Evolutionary conservation across 192 early-diverging fungal genomes (phyloP).

Genomic region (Backusella sp.): DNA sequence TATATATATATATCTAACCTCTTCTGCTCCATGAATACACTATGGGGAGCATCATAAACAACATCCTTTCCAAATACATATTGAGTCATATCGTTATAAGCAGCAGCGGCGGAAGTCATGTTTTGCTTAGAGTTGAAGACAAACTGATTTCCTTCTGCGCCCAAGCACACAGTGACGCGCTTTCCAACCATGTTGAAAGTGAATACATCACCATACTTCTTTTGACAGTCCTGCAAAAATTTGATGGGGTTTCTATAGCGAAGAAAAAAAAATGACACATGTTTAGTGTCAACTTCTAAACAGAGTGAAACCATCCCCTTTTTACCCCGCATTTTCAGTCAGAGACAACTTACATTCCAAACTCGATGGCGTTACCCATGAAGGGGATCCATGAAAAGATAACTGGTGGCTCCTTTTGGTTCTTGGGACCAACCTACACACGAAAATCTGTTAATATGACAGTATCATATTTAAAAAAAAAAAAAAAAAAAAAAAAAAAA

Average conservation of each 20-base stretch:
- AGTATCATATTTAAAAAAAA: too few relatives aligned
- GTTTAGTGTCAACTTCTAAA: neutral
- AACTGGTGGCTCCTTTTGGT: constrained; percentile 64
- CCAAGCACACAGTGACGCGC: constrained; percentile 85
- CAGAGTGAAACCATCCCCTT: neutral
- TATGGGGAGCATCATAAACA: constrained; percentile 94
- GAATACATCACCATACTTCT: constrained; percentile 86
- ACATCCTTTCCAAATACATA: constrained; percentile 94
- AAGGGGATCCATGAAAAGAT: constrained; percentile 83
- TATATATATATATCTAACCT: constrained; percentile 44
- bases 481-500: too few relatives aligned
- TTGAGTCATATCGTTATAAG: constrained; percentile 90
- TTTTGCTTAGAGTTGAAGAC: constrained; percentile 91
- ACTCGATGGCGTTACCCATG: constrained; percentile 82
- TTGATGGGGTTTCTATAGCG: constrained; percentile 70
- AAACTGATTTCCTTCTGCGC: constrained; percentile 94
- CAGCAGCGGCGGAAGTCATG: constrained; percentile 86
- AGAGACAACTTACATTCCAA: constrained; percentile 64
- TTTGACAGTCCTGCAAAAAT: constrained; percentile 81
- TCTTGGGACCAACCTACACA: constrained; percentile 17
- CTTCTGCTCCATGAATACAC: constrained; percentile 98
- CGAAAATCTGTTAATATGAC: neutral
- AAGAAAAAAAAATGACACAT: neutral
- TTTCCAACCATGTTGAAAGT: constrained; percentile 93
- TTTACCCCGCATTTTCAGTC: neutral